These are phyloP conservation scores for Metarhizium brunneum DNA, from an alignment of 2,329 filamentous ascomycete species.

Conservation along the genomic window DNA sequence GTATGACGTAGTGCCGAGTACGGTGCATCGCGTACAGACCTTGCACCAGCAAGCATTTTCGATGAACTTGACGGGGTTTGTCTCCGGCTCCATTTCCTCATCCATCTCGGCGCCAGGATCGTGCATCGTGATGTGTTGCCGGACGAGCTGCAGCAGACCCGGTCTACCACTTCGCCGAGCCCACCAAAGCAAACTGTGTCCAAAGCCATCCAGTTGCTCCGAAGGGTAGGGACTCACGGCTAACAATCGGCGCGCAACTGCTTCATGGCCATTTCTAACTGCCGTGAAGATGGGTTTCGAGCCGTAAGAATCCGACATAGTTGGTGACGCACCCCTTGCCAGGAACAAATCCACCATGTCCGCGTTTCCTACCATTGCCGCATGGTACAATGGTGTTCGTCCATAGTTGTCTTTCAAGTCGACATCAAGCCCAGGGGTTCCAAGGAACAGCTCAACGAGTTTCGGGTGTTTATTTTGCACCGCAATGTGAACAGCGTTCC, in stretches of 20 bases:
- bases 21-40: conserved; percentile 8
- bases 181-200: conserved; percentile 4
- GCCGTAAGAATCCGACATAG: background rate
- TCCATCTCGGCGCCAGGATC: background rate
- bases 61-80: background rate
- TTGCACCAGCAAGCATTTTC: conserved; percentile 7
- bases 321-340: background rate
- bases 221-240: background rate
- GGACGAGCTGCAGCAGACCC: background rate
- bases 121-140: background rate
- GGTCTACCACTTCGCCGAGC: conserved; percentile 1
- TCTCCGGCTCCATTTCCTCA: background rate
- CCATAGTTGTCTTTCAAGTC: conserved; percentile 2
- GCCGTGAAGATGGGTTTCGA: background rate
- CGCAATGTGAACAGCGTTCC: conserved; percentile 3
- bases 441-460: conserved; percentile 1
- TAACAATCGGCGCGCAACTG: background rate
- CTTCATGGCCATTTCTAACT: conserved; percentile 6
- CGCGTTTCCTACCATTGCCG: background rate
- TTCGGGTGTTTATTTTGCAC: conserved; percentile 1
- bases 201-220: conserved; percentile 1
- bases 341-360: conserved; percentile 1
- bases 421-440: background rate
- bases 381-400: conserved; percentile 3
- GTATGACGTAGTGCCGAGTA: background rate